Evolutionary conservation across 2,329 filamentous ascomycete species (phyloP).

Genomic region (Sporothrix inflata): DNA sequence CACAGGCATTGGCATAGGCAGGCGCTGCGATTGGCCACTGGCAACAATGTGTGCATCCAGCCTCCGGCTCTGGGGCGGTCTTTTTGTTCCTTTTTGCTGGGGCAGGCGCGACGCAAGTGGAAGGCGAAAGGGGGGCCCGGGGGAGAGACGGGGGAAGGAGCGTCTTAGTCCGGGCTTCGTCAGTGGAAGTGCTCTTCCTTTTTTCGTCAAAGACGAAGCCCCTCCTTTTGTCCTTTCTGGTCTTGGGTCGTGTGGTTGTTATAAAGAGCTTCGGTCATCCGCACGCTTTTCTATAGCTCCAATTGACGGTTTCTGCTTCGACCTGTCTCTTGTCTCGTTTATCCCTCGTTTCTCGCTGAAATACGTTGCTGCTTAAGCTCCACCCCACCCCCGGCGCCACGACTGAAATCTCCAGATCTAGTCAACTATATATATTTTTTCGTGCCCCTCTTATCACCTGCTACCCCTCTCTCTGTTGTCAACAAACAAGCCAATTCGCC

Average conservation of each 20-base stretch:
- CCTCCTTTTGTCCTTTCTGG: slow-evolving; percentile 27
- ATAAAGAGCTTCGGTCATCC: slow-evolving; percentile 27
- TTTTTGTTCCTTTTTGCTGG: slow-evolving; percentile 17
- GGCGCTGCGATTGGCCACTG: slow-evolving; percentile 12
- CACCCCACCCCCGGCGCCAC: slow-evolving; percentile 26
- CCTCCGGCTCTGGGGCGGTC: slow-evolving; percentile 22
- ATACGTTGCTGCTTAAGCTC: slow-evolving; percentile 12
- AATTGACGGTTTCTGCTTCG: slow-evolving; percentile 8
- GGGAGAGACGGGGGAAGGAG: slow-evolving; percentile 4
- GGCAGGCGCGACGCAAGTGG: slow-evolving; percentile 5
- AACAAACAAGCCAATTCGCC: slow-evolving; percentile 17
- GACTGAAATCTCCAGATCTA: slow-evolving; percentile 21
- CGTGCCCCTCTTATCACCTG: slow-evolving; percentile 29
- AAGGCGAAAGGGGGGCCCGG: neutral
- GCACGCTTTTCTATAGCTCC: neutral
- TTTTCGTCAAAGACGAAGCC: neutral
- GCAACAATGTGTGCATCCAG: slow-evolving; percentile 14
- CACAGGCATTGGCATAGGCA: slow-evolving; percentile 16
- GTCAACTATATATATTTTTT: slow-evolving; percentile 26
- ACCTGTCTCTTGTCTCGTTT: neutral
- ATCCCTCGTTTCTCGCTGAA: slow-evolving; percentile 24
- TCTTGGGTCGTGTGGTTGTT: slow-evolving; percentile 6
- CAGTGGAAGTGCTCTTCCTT: slow-evolving; percentile 23
- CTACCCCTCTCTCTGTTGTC: slow-evolving; percentile 26
- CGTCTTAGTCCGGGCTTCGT: neutral